Percentiles rank a stretch among this genome's conserved stretches.
These are phyloP conservation scores for Luvunga scandens DNA, from an alignment of 345 rosid species.

Conservation along the genomic window DNA sequence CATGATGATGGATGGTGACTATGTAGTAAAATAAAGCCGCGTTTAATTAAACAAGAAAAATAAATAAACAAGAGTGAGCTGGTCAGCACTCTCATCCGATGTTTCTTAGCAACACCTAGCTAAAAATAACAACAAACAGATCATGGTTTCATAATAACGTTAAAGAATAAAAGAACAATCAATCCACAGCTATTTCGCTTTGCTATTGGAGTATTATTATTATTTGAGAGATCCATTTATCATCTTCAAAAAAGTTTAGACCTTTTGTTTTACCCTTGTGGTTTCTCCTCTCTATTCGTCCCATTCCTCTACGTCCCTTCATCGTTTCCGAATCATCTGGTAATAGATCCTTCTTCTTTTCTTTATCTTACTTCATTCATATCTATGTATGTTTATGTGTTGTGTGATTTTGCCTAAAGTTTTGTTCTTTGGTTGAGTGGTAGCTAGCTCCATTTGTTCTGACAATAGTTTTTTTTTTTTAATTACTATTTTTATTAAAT, in stretches of 20 bases:
- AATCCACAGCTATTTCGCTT: background rate
- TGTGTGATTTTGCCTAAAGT: background rate
- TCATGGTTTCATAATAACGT: background rate
- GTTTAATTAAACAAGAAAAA: background rate
- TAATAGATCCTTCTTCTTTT: conserved; percentile 8
- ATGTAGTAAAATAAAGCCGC: background rate
- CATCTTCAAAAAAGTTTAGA: background rate
- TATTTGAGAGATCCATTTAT: conserved; percentile 9
- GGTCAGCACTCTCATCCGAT: conserved; percentile 17
- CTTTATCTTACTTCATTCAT: background rate
- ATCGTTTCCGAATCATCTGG: background rate
- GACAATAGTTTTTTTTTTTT: background rate
- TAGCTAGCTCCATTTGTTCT: background rate
- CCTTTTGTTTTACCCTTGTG: background rate
- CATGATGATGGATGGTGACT: background rate
- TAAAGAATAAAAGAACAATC: background rate
- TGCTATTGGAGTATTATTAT: background rate
- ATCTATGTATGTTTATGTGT: background rate
- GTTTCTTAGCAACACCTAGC: conserved; percentile 16
- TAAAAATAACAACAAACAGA: conserved; percentile 9
- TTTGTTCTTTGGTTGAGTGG: conserved; percentile 1
- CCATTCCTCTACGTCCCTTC: background rate
- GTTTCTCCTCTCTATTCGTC: background rate
- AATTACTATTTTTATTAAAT: no score
- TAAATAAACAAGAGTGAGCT: background rate